Base-by-base conservation (phyloP, 768 basidiomycete genomes). In the Boletus subcaerulescens region DNA sequence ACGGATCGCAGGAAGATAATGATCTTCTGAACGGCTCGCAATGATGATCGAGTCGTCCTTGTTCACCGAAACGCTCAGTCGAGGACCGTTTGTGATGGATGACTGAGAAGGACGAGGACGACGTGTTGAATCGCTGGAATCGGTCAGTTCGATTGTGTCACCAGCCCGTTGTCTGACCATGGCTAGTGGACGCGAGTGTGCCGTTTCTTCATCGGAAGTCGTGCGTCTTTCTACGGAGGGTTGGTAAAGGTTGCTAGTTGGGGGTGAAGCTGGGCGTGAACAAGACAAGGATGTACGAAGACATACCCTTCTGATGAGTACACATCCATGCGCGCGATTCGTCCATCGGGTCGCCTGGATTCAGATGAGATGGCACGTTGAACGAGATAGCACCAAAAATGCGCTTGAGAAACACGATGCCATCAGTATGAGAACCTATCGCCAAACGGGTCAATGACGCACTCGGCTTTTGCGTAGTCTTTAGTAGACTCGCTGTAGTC, bases 21-120 rank as follows among this genome's bases (percentile, higher is more conserved):
- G 84, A 84, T 24, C 24, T 24, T 24, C 24, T 24, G 24, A 24
- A 3, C 20, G 20, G 20, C 20, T 20, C 3, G 20, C 20, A 20
- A 20, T 20, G 20, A 20, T 20, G 20, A 20, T 20, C 20, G 20
- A 2, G 20, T 20, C 20, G 20, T 20, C 20, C 20, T 20, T 20
- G 20, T 20, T 20, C 20, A 20, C 20, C 20, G 20, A 20, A 2
- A 20, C 20, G 20, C 20, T 20, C 20, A 3, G 20, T 20, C 20
- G 20, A 20, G 20, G 20, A 20, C 20, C 20, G 20, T 20, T 3
- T 20, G 20, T 20, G 20, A 20, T 20, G 20, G 20, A 20, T 20
- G 20, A 20, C 20, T 20, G 20, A 20, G 20, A 20, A 20, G 20
- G 20, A 20, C 20, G 3, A 20, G 20, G 20, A 20, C 20, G 20